A percentile compares a stretch with the other conserved stretches of the same genome.
These are phyloP conservation scores for Lepidium campestre DNA, from an alignment of 441 rosid species.

Conservation along the genomic window DNA sequence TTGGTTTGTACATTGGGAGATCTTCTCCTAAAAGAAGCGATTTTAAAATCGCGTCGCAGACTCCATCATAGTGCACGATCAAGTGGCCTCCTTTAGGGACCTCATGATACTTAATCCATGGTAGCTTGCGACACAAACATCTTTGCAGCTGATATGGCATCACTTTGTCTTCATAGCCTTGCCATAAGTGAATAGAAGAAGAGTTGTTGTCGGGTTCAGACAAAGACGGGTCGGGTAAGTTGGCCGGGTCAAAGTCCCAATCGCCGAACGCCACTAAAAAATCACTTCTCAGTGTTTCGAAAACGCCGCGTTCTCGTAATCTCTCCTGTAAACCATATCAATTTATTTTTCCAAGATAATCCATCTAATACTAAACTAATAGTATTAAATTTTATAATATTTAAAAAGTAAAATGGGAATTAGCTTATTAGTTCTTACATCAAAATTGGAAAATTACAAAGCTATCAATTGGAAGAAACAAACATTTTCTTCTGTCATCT, in stretches of 20 bases:
- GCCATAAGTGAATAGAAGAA: conserved; percentile 54
- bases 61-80: conserved; percentile 46
- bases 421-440: background rate
- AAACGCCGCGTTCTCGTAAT: conserved; percentile 39
- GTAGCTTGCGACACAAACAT: conserved; percentile 35
- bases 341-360: background rate
- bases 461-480: background rate
- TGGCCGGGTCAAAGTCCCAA: conserved; percentile 60
- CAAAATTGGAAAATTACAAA: background rate
- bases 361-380: background rate
- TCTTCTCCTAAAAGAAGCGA: conserved; percentile 57
- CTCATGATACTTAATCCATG: conserved; percentile 60
- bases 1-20: conserved; percentile 35
- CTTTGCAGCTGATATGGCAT: conserved; percentile 54
- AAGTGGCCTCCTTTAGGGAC: conserved; percentile 59
- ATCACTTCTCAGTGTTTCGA: conserved; percentile 41
- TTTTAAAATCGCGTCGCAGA: conserved; percentile 42
- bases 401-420: background rate
- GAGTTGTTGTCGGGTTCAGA: background rate
- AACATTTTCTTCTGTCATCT: background rate
- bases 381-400: background rate
- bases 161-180: conserved; percentile 64
- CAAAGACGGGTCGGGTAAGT: conserved; percentile 35
- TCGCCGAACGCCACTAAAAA: conserved; percentile 40
- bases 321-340: too few relatives aligned